phyloP scores from a whole-genome alignment of 192 early-diverging fungal genomes.

The Coemansia sp. region DNA sequence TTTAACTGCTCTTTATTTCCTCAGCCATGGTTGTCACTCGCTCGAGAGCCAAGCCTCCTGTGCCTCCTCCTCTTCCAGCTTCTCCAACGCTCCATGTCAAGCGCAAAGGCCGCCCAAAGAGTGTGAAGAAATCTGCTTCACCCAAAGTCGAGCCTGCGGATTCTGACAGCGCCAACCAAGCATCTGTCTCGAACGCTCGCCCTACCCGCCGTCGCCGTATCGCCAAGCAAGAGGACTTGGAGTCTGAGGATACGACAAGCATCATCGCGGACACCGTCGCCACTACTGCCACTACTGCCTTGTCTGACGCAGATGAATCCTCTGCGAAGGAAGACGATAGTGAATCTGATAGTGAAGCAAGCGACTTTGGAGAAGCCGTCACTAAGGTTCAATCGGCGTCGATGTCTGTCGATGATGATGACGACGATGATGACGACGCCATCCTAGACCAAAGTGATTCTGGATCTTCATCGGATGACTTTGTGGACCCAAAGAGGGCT shows the following conservation, averaged over 20 bases:
- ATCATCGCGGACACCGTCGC: not conserved
- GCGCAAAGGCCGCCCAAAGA: conserved; percentile 1
- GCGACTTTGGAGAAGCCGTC: not conserved
- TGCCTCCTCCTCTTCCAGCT: not conserved
- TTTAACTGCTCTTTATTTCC: not conserved
- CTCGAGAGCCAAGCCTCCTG: conserved; percentile 2
- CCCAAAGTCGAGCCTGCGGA: not conserved
- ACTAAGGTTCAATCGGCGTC: not conserved
- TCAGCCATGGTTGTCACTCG: conserved; percentile 16
- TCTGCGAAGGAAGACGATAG: not conserved
- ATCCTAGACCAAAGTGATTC: not conserved
- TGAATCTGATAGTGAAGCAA: conserved; percentile 2
- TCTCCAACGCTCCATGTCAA: not conserved
- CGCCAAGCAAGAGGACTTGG: conserved; percentile 2
- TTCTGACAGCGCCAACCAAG: not conserved
- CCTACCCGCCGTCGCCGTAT: not conserved
- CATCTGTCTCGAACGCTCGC: not conserved
- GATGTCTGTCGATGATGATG: not conserved
- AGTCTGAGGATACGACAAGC: not conserved
- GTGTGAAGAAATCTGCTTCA: not conserved
- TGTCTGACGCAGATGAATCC: conserved; percentile 13
- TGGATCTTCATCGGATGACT: conserved; percentile 6
- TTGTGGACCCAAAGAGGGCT: not conserved
- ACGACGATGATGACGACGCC: not conserved
- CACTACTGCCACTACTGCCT: not conserved